Evolutionary conservation across 306 rosid species (phyloP).

Genomic region (Carpinus viminea): DNA sequence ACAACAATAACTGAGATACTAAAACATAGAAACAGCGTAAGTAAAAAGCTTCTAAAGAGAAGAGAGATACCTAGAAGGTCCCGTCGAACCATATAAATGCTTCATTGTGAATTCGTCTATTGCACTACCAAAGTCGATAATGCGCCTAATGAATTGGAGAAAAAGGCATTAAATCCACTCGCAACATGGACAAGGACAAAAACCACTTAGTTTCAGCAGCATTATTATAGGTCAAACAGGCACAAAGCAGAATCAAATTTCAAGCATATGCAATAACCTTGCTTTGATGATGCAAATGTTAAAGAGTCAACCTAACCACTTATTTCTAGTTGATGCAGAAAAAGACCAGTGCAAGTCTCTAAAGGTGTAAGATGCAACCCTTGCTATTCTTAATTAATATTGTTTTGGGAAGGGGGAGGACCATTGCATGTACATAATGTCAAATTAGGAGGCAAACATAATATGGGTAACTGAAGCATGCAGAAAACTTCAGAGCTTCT

Average conservation of each 20-base stretch:
- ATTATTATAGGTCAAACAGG: slow-evolving; percentile 5
- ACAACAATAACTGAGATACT: slow-evolving; percentile 9
- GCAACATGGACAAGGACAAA: slow-evolving; percentile 11
- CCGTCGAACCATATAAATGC: slow-evolving; percentile 79
- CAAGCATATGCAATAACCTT: slow-evolving; percentile 13
- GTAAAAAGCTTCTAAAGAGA: slow-evolving; percentile 16
- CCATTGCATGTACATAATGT: background rate
- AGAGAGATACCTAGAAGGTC: slow-evolving; percentile 81
- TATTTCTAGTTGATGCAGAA: background rate
- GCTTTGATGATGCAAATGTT: slow-evolving; percentile 28
- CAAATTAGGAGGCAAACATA: background rate
- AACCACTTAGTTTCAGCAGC: background rate
- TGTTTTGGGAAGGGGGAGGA: background rate
- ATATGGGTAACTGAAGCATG: background rate
- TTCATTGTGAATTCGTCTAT: slow-evolving; percentile 80
- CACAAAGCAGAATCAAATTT: slow-evolving; percentile 19
- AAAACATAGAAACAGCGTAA: slow-evolving; percentile 9
- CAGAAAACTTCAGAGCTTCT: background rate
- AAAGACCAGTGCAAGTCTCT: slow-evolving; percentile 13
- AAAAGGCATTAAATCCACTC: slow-evolving; percentile 19
- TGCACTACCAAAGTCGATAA: slow-evolving; percentile 95
- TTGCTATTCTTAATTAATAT: background rate
- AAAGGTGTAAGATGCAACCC: background rate
- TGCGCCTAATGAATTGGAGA: slow-evolving; percentile 40
- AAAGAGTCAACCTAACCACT: slow-evolving; percentile 15